These are phyloP conservation scores for Kurtzmaniella fragi DNA, from an alignment of 805 yeast genomes.

Conservation along the genomic window DNA sequence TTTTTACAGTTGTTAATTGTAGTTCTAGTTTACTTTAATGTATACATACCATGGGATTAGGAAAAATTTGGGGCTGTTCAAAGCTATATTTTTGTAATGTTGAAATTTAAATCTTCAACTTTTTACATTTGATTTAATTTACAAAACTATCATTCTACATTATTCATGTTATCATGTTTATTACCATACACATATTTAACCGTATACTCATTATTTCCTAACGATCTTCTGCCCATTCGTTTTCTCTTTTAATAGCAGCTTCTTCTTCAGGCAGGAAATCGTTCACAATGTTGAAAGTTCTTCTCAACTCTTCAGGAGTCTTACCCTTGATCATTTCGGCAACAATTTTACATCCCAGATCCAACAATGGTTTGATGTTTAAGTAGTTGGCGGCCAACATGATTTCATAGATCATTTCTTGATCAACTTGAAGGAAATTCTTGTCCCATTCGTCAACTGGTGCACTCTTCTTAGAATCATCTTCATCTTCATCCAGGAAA, in stretches of 20 bases:
- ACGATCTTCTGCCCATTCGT: constrained; percentile 90
- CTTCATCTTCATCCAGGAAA: constrained; percentile 75
- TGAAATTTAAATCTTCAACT: too few species aligned
- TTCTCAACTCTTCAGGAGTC: constrained; percentile 74
- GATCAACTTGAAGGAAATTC: constrained; percentile 90
- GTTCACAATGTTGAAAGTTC: constrained; percentile 73
- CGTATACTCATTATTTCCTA: constrained; percentile 15
- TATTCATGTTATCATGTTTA: too few species aligned
- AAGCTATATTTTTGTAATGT: too few species aligned
- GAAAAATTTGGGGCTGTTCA: too few species aligned
- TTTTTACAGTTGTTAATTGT: too few species aligned
- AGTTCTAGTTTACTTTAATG: too few species aligned
- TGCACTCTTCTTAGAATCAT: constrained; percentile 79
- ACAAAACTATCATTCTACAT: too few species aligned
- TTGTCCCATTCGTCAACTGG: constrained; percentile 96
- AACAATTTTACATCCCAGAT: constrained; percentile 75
- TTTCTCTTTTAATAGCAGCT: constrained; percentile 81
- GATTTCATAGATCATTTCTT: constrained; percentile 78
- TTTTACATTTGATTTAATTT: too few species aligned
- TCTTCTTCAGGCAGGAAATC: constrained; percentile 86
- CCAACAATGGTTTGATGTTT: constrained; percentile 68
- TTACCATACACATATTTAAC: too few species aligned
- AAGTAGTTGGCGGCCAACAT: constrained; percentile 77
- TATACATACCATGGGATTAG: too few species aligned
- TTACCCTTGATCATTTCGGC: constrained; percentile 82